phyloP scores from a whole-genome alignment of 2,329 filamentous ascomycete species.

The Fusarium sp. region DNA sequence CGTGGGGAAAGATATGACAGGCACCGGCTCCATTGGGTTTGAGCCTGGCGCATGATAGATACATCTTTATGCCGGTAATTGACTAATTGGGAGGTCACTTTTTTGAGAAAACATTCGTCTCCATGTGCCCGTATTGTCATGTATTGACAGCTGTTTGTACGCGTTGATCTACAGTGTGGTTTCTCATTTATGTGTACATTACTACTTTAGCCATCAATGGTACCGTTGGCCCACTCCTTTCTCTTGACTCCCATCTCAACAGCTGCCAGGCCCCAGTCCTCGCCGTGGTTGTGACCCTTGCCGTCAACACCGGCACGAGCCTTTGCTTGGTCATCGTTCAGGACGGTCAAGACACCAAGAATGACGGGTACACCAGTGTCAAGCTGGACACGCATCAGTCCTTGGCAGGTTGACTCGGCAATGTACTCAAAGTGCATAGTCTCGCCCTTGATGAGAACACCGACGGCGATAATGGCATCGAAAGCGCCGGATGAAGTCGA shows the following conservation, averaged over 20 bases:
- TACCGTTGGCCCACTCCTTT: slow-evolving; percentile 82
- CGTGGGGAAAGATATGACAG: slow-evolving; percentile 46
- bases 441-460: slow-evolving; percentile 97
- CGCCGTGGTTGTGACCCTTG: slow-evolving; percentile 87
- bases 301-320: slow-evolving; percentile 81
- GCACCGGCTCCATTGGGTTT: slow-evolving; percentile 41
- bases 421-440: slow-evolving; percentile 99
- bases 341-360: slow-evolving; percentile 90
- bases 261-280: slow-evolving; percentile 94
- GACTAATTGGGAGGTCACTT: slow-evolving; percentile 46
- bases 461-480: slow-evolving; percentile 94
- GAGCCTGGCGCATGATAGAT: slow-evolving; percentile 50
- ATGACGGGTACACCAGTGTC: slow-evolving; percentile 90
- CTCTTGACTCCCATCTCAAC: slow-evolving; percentile 94
- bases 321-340: slow-evolving; percentile 88
- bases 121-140: slow-evolving; percentile 10
- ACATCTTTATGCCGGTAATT: slow-evolving; percentile 49
- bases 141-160: slow-evolving; percentile 2
- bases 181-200: slow-evolving; percentile 19
- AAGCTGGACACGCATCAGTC: slow-evolving; percentile 93
- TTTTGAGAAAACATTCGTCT: slow-evolving; percentile 7
- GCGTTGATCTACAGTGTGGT: neutral
- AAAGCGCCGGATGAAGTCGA: slow-evolving; percentile 72
- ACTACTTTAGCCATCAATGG: slow-evolving; percentile 59
- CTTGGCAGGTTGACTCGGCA: slow-evolving; percentile 88